Base-by-base conservation (phyloP, 2,329 filamentous ascomycete species). In the Cryphonectria naterciae region DNA sequence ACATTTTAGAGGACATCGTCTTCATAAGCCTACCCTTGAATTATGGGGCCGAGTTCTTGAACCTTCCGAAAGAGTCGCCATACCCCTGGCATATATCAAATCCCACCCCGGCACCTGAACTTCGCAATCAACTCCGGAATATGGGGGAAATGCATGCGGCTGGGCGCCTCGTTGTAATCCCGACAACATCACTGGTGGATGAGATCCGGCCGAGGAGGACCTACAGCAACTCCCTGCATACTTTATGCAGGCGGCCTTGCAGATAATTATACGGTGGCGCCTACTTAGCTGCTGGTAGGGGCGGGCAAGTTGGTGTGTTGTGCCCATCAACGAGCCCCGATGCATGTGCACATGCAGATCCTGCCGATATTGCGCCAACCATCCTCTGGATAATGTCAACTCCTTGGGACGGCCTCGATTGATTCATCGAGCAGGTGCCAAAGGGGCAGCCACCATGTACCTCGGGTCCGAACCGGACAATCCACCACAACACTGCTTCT, bases 171-270 rank as follows among this genome's bases (percentile, higher is more conserved):
- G 22, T 22, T 8, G 17, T 54, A 54, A 49, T 49, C 54, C 8
- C 63, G 28, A 52, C 19, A 43, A 19, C 19, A 46, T 37, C 32
- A 65, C 25, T 65, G 63, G 63, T 65, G 63, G 63, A 54, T 46
- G 32, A 10, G 37, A 37, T 22, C 41, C 46, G 17, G 19, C 58
- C 58, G 28, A 52, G 25, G 28, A 37, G 41, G n/a, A n/a, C 4
- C 7, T 28, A 52, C 15, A 22, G 22, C 11, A 49, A 19, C 22
- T 46, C 7, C 39, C 17, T 49, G 62, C 62, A 65, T 46, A 2
- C 8, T 39, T 39, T 39, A 65, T 49, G 62, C 28, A 65, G 28
- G 22, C 28, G 61, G 46, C 22, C 37, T 15, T 28, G 39, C 22
- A 37, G 35, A n/a, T 39, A 3, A 32, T 32, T 32, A 17, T 65